phyloP scores from a whole-genome alignment of 2,329 filamentous ascomycete genomes.

The Cryphonectria japonica region DNA sequence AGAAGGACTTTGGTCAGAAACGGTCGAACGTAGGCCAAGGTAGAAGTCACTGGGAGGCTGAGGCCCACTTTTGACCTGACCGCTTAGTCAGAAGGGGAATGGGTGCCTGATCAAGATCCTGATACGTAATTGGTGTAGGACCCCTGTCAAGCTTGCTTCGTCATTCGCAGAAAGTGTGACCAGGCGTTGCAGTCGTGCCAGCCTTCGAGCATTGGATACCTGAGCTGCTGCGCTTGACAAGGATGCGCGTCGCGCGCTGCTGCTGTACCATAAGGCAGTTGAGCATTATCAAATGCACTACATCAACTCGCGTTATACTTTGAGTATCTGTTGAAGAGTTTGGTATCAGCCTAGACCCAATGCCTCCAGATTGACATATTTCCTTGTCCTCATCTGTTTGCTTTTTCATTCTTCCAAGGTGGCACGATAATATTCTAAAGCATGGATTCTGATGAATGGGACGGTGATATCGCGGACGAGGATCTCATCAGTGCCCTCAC shows the following conservation, averaged over 20 bases:
- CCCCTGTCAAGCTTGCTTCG: constrained; percentile 3
- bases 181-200: constrained; percentile 26
- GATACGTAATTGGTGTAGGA: background rate
- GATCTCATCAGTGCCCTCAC: constrained; percentile 65
- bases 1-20: background rate
- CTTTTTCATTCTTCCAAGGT: background rate
- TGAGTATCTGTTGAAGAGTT: background rate
- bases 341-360: background rate
- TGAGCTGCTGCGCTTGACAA: constrained; percentile 11
- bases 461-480: constrained; percentile 67
- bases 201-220: background rate
- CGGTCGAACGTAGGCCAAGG: background rate
- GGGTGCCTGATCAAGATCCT: background rate
- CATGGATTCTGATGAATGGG: constrained; percentile 66
- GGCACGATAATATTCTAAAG: constrained; percentile 2
- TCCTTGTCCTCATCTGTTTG: background rate
- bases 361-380: background rate
- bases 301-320: background rate
- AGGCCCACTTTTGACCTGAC: constrained; percentile 8
- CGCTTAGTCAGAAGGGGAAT: background rate
- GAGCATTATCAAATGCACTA: background rate
- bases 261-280: background rate
- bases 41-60: constrained; percentile 10
- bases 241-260: constrained; percentile 27
- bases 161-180: constrained; percentile 17